Evolutionary conservation across 257 asterid species (phyloP), one percentile per base, ranked within the genome.

Genomic region (Fraxinus cuspidata): DNA sequence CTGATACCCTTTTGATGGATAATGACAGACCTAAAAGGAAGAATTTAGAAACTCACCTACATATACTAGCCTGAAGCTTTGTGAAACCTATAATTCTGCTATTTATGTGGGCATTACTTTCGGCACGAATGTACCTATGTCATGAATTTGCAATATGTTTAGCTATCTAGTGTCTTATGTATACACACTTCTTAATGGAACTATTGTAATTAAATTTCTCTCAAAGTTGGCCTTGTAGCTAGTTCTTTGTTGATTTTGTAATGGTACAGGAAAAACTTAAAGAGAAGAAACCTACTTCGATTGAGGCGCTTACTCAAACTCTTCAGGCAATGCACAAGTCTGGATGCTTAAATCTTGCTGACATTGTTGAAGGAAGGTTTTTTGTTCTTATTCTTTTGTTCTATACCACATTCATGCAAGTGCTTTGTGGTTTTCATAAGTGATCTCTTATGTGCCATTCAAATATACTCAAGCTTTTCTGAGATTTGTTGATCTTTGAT

Each of bases 301-400:
- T 88, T 0, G 99, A 96, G 71, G 87, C 99, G 34, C 97, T 96
- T 51, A 83, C 83, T 42, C 99, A 90, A 80, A 90, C 98, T 25
- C 97, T 96, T 80, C 99, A 93, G 85, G 96, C 97, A 74, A 92
- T 96, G 99, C 90, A 92, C 88, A 91, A 89, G 83, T 89, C 99
- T 53, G 98, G 98, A 77, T 90, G 99, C 89, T 85, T 96, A 77
- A 92, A 84, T 84, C 95, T 93, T 60, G 72, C 85, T 53, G 99
- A 96, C 84, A 88, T 89, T 80, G 90, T 90, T 84, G 99, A 96
- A 93, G 99, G 99, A 78, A 89, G 65, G 95, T 72, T 83, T 76
- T 66, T 1, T 86, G 64, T 71, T 38, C 5, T 23, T 21, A 23
- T 18, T 64, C 25, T 71, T 35, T 32, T 31, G 23, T 63, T 82